Base-by-base conservation (phyloP, 1,139 yeast genomes). In the Sugiyamaella grinbergsii region DNA sequence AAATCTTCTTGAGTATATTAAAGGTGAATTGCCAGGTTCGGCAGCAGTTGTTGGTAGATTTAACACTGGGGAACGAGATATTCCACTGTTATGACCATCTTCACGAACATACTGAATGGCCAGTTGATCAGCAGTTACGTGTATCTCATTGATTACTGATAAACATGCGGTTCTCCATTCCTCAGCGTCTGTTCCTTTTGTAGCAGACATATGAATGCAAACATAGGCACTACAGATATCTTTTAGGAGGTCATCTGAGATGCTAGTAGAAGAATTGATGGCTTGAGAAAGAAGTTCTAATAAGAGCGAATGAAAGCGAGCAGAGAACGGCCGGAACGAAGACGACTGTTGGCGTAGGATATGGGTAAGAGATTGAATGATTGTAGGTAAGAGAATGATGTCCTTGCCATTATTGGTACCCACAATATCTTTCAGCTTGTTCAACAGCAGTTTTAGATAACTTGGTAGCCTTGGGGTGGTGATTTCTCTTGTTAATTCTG, bases 401-500 rank as follows among this genome's bases (percentile, higher is more conserved):
- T 23, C 26, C 8, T 5, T 20, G n/a, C 34, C 23, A 11, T 22
- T 28, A 28, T 10, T 26, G n/a, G 6, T 28, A 28, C 39, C 13
- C 5, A 26, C 8, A 16, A 20, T 34, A 20, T 34, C 47, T 57
- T 84, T 74, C 5, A 78, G 69, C 18, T 80, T 73, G 20, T 32
- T 45, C 44, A 49, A 5, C 18, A 51, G 23, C 26, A 39, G 37
- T 22, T 51, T 51, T 13, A 51, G 19, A 39, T 36, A 51, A 6
- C 42, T 23, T 10, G 89, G 81, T 49, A 91, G 71, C 58, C 83
- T 83, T 3, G 97, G 95, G 1, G 95, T 87, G 53, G 90, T 76
- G 5, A 86, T 74, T 62, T 90, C 96, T 65, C 98, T 78, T 1
- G 95, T 84, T 45, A 91, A 73, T 0, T 91, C 82, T 1, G 95